Evolutionary conservation across 2,329 filamentous ascomycete species (phyloP), one percentile per base, ranked within the genome.

Genomic region (Aureobasidium sp.): DNA sequence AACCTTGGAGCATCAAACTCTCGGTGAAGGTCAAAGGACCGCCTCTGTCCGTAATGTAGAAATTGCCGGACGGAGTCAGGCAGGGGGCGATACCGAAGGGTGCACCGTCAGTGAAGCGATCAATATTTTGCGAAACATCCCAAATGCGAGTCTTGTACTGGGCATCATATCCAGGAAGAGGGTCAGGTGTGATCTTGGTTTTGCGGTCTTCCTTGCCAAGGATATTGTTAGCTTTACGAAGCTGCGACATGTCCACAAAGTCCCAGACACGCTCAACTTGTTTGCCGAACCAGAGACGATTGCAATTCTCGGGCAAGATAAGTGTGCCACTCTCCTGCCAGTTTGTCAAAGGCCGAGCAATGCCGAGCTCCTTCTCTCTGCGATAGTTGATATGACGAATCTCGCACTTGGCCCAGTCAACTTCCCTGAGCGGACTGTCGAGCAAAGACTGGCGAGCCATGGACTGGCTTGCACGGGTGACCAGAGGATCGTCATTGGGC

Each of bases 101-200:
- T 0, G 71, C 71, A 1, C 65, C 72, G 56, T 83, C 79, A 1
- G 72, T 73, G 12, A 80, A 79, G 15, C 87, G 78, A 68, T 90
- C 86, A 9, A 90, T 79, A 59, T 91, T 92, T 68, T 92, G 89
- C 6, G 86, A 89, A 0, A 90, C 74, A 63, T 93, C 87, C 66
- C 85, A 79, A 39, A 83, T 72, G 13, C 74, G 70, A 75, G 78
- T 79, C 69, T 87, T 86, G 69, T 75, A 84, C 15, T 78, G 75
- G 44, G 82, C 79, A 68, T 92, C 88, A 63, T 79, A 83, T 37
- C 52, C 27, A 13, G 29, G 27, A 34, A 44, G 20, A 44, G 41
- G 41, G 20, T n/a, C 41, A n/a, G 41, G 41, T 43, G 41, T 43
- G 41, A 43, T 10, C 3, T 12, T 9, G n/a, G 41, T 43, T 12